These are phyloP conservation scores for Solanum okadae DNA, from an alignment of 257 asterid genomes.

Conservation along the genomic window DNA sequence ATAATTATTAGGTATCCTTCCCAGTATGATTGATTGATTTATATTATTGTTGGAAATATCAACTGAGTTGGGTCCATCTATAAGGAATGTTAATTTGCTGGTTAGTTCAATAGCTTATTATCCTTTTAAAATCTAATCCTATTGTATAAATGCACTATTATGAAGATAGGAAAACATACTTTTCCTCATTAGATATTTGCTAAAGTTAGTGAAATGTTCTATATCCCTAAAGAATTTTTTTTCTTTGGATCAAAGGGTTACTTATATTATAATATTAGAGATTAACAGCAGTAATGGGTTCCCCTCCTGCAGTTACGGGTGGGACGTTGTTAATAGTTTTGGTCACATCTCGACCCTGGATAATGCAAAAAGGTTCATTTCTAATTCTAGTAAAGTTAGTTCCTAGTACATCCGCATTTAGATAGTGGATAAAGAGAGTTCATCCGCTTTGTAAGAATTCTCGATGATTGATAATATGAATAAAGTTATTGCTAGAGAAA, in stretches of 20 bases:
- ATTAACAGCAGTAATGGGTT: too few relatives aligned
- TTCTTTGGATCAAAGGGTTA: too few relatives aligned
- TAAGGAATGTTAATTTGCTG: not conserved
- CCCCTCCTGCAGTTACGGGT: too few relatives aligned
- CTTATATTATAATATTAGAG: too few relatives aligned
- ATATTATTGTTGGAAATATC: not conserved
- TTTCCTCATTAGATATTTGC: not conserved
- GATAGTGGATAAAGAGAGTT: accelerated
- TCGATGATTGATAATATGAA: too few relatives aligned
- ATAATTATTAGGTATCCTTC: not conserved
- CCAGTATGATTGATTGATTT: not conserved
- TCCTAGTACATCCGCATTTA: too few relatives aligned
- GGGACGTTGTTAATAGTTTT: too few relatives aligned
- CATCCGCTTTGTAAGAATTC: too few relatives aligned
- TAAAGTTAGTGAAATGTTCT: not conserved
- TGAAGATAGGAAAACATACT: not conserved
- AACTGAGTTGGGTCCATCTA: not conserved
- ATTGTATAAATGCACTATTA: not conserved
- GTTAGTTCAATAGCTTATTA: not conserved
- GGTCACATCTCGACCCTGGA: too few relatives aligned
- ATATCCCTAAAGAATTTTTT: not conserved
- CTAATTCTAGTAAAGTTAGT: too few relatives aligned
- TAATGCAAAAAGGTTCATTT: too few relatives aligned
- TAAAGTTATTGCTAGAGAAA: not conserved
- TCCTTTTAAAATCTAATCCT: not conserved